These are phyloP conservation scores for Moesziomyces antarcticus DNA, from an alignment of 1,284 basidiomycete genomes.

Conservation along the genomic window DNA sequence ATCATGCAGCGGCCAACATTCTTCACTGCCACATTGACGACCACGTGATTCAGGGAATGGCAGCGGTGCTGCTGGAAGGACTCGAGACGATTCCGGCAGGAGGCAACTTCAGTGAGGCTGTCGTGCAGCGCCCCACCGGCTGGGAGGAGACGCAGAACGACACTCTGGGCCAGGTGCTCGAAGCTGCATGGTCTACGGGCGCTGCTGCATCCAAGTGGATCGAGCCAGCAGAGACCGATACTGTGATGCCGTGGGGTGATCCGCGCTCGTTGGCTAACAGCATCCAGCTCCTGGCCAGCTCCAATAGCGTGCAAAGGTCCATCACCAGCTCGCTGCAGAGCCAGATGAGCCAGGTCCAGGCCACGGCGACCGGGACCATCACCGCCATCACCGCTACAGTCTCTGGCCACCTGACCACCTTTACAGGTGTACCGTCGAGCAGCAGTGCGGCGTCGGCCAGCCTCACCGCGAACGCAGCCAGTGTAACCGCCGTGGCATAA, in stretches of 20 bases:
- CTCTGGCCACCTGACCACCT: slow-evolving; percentile 19
- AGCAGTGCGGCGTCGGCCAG: slow-evolving; percentile 4
- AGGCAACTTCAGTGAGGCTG: slow-evolving; percentile 38
- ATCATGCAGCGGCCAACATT: slow-evolving; percentile 49
- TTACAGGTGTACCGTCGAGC: slow-evolving; percentile 13
- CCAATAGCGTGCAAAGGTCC: slow-evolving; percentile 34
- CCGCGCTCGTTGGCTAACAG: slow-evolving; percentile 37
- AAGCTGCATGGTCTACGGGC: slow-evolving; percentile 22
- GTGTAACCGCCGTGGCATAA: not conserved
- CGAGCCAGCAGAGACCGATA: slow-evolving; percentile 35
- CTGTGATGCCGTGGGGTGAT: slow-evolving; percentile 41
- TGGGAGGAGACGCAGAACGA: slow-evolving; percentile 40
- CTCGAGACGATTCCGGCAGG: slow-evolving; percentile 42
- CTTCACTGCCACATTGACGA: slow-evolving; percentile 55
- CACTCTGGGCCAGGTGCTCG: slow-evolving; percentile 31
- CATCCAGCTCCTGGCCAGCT: slow-evolving; percentile 41
- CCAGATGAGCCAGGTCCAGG: slow-evolving; percentile 24
- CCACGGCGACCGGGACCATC: slow-evolving; percentile 20
- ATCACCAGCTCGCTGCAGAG: slow-evolving; percentile 36
- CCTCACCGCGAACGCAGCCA: not conserved
- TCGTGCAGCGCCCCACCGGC: slow-evolving; percentile 18
- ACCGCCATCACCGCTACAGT: slow-evolving; percentile 38
- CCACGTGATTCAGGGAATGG: slow-evolving; percentile 53
- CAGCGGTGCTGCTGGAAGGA: slow-evolving; percentile 51
- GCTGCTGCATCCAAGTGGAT: slow-evolving; percentile 13